Conservation (phyloP, 805 yeast species). For the Saitoella complicata region DNA sequence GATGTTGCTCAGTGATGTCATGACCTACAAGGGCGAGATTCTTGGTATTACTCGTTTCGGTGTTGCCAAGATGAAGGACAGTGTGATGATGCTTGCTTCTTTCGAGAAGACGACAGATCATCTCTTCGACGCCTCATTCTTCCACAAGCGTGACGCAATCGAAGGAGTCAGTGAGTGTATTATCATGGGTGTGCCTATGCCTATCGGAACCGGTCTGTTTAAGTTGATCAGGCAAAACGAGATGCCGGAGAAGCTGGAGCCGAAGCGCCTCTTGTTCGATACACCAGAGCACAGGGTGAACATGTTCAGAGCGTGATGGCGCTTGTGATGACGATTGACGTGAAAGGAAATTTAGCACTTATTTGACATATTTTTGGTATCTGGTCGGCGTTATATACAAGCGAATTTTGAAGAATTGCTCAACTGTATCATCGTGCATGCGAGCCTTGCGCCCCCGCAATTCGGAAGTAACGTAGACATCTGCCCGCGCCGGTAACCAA, state of each 20-base stretch:
- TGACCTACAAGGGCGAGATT: constrained; percentile 98
- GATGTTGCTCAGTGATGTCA: constrained; percentile 91
- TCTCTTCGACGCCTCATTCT: constrained; percentile 93
- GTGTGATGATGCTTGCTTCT: constrained; percentile 89
- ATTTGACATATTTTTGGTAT: neutral
- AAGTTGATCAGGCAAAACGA: constrained; percentile 31
- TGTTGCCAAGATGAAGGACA: constrained; percentile 94
- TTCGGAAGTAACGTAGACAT: no score
- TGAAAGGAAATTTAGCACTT: neutral
- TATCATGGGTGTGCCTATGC: constrained; percentile 94
- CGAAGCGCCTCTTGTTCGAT: constrained; percentile 15
- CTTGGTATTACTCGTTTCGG: constrained; percentile 97
- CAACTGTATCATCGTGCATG: no score
- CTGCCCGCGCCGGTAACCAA: no score
- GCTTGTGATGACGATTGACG: neutral
- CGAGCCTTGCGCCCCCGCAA: no score
- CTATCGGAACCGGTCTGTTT: constrained; percentile 94
- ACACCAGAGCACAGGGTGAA: neutral
- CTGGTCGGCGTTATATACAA: no score
- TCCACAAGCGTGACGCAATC: constrained; percentile 85
- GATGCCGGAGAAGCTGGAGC: constrained; percentile 2
- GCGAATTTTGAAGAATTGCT: no score
- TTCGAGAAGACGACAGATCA: constrained; percentile 98
- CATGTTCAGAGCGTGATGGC: neutral
- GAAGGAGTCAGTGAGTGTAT: constrained; percentile 98